Conservation (phyloP, 164 flowering plant genomes). For the Vitis labrusca region DNA sequence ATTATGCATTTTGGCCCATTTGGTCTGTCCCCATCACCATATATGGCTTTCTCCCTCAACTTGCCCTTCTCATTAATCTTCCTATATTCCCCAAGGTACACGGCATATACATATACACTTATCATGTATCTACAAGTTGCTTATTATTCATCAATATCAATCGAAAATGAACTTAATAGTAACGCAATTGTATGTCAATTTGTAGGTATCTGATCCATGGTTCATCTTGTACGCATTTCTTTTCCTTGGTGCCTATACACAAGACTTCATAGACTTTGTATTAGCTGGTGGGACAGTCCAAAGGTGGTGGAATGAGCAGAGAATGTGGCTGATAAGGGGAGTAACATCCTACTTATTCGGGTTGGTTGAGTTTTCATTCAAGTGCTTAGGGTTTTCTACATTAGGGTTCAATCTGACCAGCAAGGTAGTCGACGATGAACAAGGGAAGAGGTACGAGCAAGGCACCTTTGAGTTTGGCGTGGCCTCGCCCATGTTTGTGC, state of each 20-base stretch:
- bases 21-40: conserved; percentile 47
- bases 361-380: conserved; percentile 34
- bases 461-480: conserved; percentile 69
- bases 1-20: conserved; percentile 44
- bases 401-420: conserved; percentile 61
- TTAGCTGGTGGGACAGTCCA: conserved; percentile 29
- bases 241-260: conserved; percentile 52
- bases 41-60: conserved; percentile 66
- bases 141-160: too few relatives aligned
- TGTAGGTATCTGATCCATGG: conserved; percentile 55
- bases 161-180: too few relatives aligned
- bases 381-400: conserved; percentile 35
- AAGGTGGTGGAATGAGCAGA: conserved; percentile 78
- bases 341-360: conserved; percentile 48
- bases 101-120: too few relatives aligned
- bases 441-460: conserved; percentile 51
- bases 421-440: conserved; percentile 51
- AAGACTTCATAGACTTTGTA: conserved; percentile 51
- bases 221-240: conserved; percentile 55
- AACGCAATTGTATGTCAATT: background rate
- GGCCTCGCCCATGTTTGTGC: conserved; percentile 60
- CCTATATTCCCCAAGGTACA: conserved; percentile 68
- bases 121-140: too few relatives aligned
- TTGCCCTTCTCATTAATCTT: conserved; percentile 46
- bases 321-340: conserved; percentile 77